phyloP scores from a whole-genome alignment of 805 yeast species.

The Starmerella asiatica region DNA sequence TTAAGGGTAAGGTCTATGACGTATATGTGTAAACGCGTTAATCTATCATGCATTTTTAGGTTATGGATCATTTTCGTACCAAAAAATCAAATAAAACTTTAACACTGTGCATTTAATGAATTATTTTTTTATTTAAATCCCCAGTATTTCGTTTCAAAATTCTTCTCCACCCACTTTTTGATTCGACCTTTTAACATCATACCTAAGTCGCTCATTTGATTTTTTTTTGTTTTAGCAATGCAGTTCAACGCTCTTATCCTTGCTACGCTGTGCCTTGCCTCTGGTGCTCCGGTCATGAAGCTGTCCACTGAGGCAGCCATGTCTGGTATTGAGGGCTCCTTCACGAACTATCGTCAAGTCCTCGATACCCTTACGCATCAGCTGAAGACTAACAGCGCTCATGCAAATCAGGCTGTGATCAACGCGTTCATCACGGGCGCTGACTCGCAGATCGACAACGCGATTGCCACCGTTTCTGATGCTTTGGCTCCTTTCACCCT shows the following conservation, averaged over 20 bases:
- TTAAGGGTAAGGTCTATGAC: too few species aligned
- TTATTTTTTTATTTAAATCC: too few species aligned
- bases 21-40: too few species aligned
- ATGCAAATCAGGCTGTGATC: conserved; percentile 15
- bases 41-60: too few species aligned
- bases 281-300: conserved; percentile 12
- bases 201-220: conserved; percentile 2
- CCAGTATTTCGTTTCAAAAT: too few species aligned
- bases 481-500: conserved; percentile 13
- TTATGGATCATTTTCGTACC: too few species aligned
- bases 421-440: conserved; percentile 22
- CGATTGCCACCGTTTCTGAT: conserved; percentile 11
- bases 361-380: conserved; percentile 15
- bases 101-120: too few species aligned
- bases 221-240: conserved; percentile 4
- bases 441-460: conserved; percentile 25
- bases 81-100: too few species aligned
- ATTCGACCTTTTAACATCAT: background rate
- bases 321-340: conserved; percentile 14
- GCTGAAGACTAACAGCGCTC: conserved; percentile 10
- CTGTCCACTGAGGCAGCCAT: conserved; percentile 4
- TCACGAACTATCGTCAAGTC: conserved; percentile 17
- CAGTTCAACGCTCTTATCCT: conserved; percentile 14
- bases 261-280: conserved; percentile 15
- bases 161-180: conserved; percentile 1